phyloP scores from a whole-genome alignment of 768 basidiomycete genomes.

The Lactarius hengduanensis region DNA sequence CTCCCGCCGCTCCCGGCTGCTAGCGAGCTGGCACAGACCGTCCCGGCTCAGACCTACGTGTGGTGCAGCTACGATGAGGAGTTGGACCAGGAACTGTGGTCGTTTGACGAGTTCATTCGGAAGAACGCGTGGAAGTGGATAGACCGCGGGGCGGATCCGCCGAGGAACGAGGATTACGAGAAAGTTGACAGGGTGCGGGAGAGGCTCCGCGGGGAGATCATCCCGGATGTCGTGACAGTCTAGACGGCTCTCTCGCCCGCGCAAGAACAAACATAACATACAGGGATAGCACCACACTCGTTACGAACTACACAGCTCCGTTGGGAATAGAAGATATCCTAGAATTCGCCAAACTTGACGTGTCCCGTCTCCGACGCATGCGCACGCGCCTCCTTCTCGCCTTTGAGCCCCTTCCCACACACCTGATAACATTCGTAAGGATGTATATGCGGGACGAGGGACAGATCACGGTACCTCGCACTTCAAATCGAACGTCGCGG shows the following conservation, averaged over 20 bases:
- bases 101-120: slow-evolving; percentile 74
- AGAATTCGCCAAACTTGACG: slow-evolving; percentile 80
- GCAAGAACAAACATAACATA: not conserved
- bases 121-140: slow-evolving; percentile 82
- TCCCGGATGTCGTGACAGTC: not conserved
- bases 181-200: slow-evolving; percentile 52
- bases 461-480: slow-evolving; percentile 58
- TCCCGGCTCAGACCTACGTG: slow-evolving; percentile 72
- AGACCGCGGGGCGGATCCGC: slow-evolving; percentile 37
- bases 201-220: not conserved
- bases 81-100: slow-evolving; percentile 69
- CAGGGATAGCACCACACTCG: not conserved
- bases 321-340: slow-evolving; percentile 19
- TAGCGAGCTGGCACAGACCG: slow-evolving; percentile 36
- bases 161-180: slow-evolving; percentile 42
- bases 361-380: slow-evolving; percentile 91
- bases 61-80: slow-evolving; percentile 46
- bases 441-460: not conserved
- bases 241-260: not conserved
- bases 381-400: slow-evolving; percentile 88
- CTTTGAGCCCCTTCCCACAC: slow-evolving; percentile 83
- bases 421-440: slow-evolving; percentile 43
- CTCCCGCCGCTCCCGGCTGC: slow-evolving; percentile 43
- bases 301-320: not conserved
- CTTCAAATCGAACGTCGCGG: slow-evolving; percentile 84